Base-by-base conservation (phyloP, 2,329 filamentous ascomycete genomes). In the Xylaria sp. region DNA sequence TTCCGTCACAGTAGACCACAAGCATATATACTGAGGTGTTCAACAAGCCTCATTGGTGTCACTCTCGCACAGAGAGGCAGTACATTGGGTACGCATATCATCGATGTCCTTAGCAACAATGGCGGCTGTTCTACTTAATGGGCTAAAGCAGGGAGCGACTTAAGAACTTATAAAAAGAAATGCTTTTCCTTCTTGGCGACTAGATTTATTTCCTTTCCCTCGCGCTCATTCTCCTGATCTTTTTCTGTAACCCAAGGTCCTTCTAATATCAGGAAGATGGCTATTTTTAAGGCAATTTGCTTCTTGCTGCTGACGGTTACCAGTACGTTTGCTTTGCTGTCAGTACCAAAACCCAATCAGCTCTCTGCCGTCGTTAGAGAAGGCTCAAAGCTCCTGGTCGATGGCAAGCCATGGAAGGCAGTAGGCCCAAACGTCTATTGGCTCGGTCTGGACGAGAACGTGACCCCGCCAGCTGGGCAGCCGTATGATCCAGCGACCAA, bases 381-480 rank as follows among this genome's bases (percentile, higher is more conserved):
- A 0, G 80, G 80, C 39, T 79, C 80, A 1, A 72, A 63, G 1
- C 74, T 83, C 18, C 63, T 77, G 1, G 78, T 83, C 12, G 73
- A 79, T 53, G 80, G 79, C 18, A 76, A 81, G 57, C 74, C 69
- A 5, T 85, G 82, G 81, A 82, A 80, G 61, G 80, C 81, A 0
- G 80, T 82, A 18, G 83, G 83, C 0, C 80, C 82, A n/a, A 85
- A 85, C 68, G 77, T 84, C 15, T 85, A 85, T 76, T 85, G 83
- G 83, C 79, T 85, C 10, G 83, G 83, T 1, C 78, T 85, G 0
- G 83, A 85, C 73, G 83, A 85, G 73, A 85, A 85, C 72, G 82
- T 85, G 13, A 76, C 77, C 1, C 83, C 83, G 6, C 80, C 82
- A 0, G 70, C 72, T 1, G 82, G 81, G 6, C 74, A 80, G 66